Evolutionary conservation across 352 stramenopile genomes (phyloP).

Genomic region (Globisporangium radiosum): DNA sequence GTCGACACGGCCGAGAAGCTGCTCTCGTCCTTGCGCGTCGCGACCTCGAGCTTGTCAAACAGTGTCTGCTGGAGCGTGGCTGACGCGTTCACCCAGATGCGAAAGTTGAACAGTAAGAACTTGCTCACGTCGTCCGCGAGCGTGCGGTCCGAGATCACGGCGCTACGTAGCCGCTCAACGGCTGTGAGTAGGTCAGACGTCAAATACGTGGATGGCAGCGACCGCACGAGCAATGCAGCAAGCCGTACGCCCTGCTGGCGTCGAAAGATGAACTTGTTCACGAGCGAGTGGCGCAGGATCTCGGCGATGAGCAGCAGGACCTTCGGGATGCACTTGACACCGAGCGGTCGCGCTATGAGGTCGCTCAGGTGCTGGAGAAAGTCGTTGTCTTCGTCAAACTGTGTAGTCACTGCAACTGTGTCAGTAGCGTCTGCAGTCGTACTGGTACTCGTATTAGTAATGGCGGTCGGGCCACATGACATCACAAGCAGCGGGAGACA

Average conservation of each 20-base stretch:
- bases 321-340: constrained; percentile 59
- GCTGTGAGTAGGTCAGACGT: constrained; percentile 58
- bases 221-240: constrained; percentile 61
- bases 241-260: constrained; percentile 68
- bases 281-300: constrained; percentile 80
- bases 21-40: constrained; percentile 65
- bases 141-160: constrained; percentile 73
- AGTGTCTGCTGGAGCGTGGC: constrained; percentile 61
- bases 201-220: constrained; percentile 58
- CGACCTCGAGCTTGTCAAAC: constrained; percentile 79
- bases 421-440: not conserved
- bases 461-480: not conserved
- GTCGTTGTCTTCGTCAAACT: constrained; percentile 73
- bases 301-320: constrained; percentile 74
- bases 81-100: constrained; percentile 74
- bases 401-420: constrained; percentile 19
- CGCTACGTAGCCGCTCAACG: constrained; percentile 65
- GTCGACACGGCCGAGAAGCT: constrained; percentile 67
- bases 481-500: constrained; percentile 63
- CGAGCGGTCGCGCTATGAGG: constrained; percentile 65
- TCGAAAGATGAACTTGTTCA: constrained; percentile 86
- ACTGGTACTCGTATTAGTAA: no score
- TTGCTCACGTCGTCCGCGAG: constrained; percentile 79
- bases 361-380: constrained; percentile 74
- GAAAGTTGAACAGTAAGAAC: constrained; percentile 82